Evolutionary conservation across 1,139 yeast genomes (phyloP).

Genomic region (Yamadazyma pseudoaaseri): DNA sequence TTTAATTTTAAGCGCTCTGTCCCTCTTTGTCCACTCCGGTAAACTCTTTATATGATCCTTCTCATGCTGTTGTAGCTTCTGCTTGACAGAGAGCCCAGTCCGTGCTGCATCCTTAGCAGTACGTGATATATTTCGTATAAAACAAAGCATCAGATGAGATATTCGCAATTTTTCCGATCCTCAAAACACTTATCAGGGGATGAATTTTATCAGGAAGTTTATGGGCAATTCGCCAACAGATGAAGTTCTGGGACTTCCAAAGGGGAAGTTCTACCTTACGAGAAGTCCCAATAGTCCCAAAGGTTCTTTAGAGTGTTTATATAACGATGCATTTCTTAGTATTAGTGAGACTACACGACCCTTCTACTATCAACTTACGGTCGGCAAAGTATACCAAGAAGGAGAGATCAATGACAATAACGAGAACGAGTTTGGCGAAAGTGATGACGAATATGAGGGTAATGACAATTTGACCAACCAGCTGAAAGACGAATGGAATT

Average conservation of each 20-base stretch:
- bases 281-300: conserved; percentile 80
- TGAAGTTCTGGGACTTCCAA: conserved; percentile 70
- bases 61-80: conserved; percentile 7
- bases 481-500: conserved; percentile 60
- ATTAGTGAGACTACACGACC: conserved; percentile 69
- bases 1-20: conserved; percentile 58
- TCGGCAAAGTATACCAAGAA: conserved; percentile 67
- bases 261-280: conserved; percentile 75
- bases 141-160: conserved; percentile 6
- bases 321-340: conserved; percentile 73
- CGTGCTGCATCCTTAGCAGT: conserved; percentile 4
- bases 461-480: conserved; percentile 20
- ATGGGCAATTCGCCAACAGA: conserved; percentile 62
- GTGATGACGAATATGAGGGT: conserved; percentile 54
- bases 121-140: conserved; percentile 5
- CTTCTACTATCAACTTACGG: conserved; percentile 67
- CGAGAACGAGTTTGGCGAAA: conserved; percentile 42
- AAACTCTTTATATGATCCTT: conserved; percentile 7
- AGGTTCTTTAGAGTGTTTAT: conserved; percentile 82
- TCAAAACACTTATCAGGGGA: conserved; percentile 20
- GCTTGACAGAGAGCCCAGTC: conserved; percentile 4
- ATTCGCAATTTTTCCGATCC: too few species aligned
- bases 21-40: conserved; percentile 66
- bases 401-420: conserved; percentile 52
- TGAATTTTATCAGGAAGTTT: conserved; percentile 79